phyloP scores from a whole-genome alignment of 2,329 filamentous ascomycete species.

The Clonostachys solani region DNA sequence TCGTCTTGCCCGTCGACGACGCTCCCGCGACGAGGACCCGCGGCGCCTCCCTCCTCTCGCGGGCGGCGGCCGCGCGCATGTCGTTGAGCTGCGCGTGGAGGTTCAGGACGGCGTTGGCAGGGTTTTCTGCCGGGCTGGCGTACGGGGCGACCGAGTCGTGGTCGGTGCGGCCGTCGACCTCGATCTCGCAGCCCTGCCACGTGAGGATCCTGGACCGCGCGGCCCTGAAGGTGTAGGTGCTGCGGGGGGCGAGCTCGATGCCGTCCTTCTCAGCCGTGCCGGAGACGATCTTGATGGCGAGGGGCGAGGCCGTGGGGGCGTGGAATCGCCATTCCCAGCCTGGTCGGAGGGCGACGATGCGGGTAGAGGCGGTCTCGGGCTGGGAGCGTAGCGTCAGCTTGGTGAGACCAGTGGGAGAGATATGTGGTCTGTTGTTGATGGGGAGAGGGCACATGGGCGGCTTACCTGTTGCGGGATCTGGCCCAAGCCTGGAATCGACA shows the following conservation, averaged over 20 bases:
- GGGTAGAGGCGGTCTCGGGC: slow-evolving; percentile 33
- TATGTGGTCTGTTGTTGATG: background rate
- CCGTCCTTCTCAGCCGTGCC: slow-evolving; percentile 93
- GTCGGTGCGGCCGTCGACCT: slow-evolving; percentile 62
- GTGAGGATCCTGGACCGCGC: slow-evolving; percentile 86
- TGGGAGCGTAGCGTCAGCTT: slow-evolving; percentile 4
- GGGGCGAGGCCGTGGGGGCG: slow-evolving; percentile 45
- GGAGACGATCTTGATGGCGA: slow-evolving; percentile 59
- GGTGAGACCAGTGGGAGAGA: background rate
- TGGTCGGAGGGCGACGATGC: slow-evolving; percentile 49
- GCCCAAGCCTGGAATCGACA: slow-evolving; percentile 73
- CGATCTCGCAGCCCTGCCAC: slow-evolving; percentile 84
- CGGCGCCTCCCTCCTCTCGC: slow-evolving; percentile 54
- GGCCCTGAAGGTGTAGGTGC: slow-evolving; percentile 76
- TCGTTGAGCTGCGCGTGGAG: slow-evolving; percentile 82
- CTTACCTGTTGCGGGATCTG: slow-evolving; percentile 59
- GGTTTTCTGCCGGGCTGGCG: slow-evolving; percentile 69
- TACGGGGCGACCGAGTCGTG: slow-evolving; percentile 56
- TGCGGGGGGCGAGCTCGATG: slow-evolving; percentile 81
- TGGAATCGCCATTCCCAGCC: slow-evolving; percentile 79
- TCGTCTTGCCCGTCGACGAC: slow-evolving; percentile 78
- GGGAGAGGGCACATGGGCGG: background rate
- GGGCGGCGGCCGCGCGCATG: slow-evolving; percentile 58
- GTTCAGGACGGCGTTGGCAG: slow-evolving; percentile 77
- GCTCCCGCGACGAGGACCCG: slow-evolving; percentile 82